Base-by-base conservation (phyloP, 1,284 basidiomycete species). In the Naganishia sp. region DNA sequence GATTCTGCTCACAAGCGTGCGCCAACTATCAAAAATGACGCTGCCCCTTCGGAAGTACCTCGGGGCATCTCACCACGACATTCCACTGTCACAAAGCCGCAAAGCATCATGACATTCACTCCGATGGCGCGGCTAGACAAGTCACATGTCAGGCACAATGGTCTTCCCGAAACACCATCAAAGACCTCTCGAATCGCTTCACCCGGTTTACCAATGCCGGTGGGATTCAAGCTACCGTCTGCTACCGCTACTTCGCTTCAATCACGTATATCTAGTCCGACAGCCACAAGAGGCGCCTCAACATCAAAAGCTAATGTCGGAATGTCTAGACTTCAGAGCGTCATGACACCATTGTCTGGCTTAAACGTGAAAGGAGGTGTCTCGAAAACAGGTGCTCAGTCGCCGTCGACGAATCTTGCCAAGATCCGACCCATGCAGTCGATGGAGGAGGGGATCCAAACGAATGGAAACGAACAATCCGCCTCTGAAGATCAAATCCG, bases 41-140 rank as follows among this genome's bases (percentile, higher is more conserved):
- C 36, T 39, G 36, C 6, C 36, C 2, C 36, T 39, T 39, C 36
- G 6, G 36, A 39, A 39, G 36, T 39, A 39, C 36, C 13, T 39
- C 36, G 36, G 10, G 36, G 36, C 36, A 39, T 39, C 13, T 15
- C 21, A 21, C n/a, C 33, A 10, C 48, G 48, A 25, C 23, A 44
- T 4, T 7, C 49, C 48, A 33, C 48, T 36, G 25, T 28, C 16
- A n/a, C 18, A 6, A 39, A 43, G 42, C 21, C 48, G 21, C 33
- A 61, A 39, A 36, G 57, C 9, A 50, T 61, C 57, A 61, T 61
- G 57, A 48, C 57, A 11, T 61, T 61, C 46, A 52, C 57, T 11
- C 46, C 57, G 6, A 28, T 61, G 48, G 23, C 57, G 15, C n/a
- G 48, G 11, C n/a, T 55, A 21, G 53, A 31, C 36, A 39, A 39